A percentile compares a stretch with the other conserved stretches of the same genome.
phyloP scores from a whole-genome alignment of 345 rosid species.

The Eutrema yunnanense region DNA sequence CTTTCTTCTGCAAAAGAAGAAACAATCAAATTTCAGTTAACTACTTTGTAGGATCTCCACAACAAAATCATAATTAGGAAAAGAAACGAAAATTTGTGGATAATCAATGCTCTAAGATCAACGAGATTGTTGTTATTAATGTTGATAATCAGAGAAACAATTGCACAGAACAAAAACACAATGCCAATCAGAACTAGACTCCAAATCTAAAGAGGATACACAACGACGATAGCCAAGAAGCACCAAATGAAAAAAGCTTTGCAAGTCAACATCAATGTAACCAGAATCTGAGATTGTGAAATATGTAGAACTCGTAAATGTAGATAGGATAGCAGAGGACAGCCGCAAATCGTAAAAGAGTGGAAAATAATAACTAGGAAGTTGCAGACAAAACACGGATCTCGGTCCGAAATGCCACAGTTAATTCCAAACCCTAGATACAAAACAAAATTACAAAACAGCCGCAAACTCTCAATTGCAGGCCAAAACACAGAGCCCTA shows the following conservation, averaged over 20 bases:
- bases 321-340: not conserved
- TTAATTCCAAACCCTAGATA: not conserved
- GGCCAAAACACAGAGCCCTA: not conserved
- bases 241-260: not conserved
- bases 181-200: not conserved
- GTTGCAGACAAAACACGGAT: conserved; percentile 12
- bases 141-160: not conserved
- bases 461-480: not conserved
- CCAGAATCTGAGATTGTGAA: not conserved
- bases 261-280: not conserved
- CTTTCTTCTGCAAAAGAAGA: conserved; percentile 57
- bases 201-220: not conserved
- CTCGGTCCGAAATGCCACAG: not conserved
- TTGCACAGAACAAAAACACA: not conserved
- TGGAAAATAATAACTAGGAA: not conserved
- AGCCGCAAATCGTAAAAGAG: too few relatives aligned
- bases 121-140: not conserved
- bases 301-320: not conserved
- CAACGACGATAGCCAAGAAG: not conserved
- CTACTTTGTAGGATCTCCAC: not conserved
- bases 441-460: not conserved
- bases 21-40: not conserved
- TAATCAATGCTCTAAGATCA: conserved; percentile 1
- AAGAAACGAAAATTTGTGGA: not conserved
- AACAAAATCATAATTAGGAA: too few relatives aligned